phyloP scores from a whole-genome alignment of 768 basidiomycete genomes.

The Phlebiopsis gigantea region DNA sequence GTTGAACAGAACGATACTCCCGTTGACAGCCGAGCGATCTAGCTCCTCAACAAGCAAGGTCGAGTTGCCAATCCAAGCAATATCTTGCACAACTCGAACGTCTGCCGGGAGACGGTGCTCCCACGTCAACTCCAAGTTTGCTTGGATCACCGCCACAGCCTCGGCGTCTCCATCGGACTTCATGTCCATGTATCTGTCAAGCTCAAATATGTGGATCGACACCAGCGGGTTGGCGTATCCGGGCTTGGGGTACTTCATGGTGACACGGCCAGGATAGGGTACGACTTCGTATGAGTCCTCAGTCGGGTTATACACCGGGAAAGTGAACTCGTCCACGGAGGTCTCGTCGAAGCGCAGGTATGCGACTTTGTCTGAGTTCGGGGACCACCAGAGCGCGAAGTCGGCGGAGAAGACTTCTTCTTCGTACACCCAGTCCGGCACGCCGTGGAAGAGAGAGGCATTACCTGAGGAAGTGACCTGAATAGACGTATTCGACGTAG shows the following conservation, averaged over 20 bases:
- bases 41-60: conserved; percentile 82
- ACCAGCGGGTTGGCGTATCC: conserved; percentile 88
- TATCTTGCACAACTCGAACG: conserved; percentile 73
- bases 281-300: conserved; percentile 61
- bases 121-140: conserved; percentile 65
- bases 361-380: conserved; percentile 67
- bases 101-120: conserved; percentile 44
- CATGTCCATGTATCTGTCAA: conserved; percentile 41
- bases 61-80: conserved; percentile 80
- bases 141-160: conserved; percentile 30
- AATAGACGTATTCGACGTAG: conserved; percentile 47
- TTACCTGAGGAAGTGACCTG: conserved; percentile 81
- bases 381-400: conserved; percentile 89
- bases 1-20: conserved; percentile 77
- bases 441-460: conserved; percentile 84
- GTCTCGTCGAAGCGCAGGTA: conserved; percentile 90
- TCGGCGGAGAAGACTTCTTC: conserved; percentile 79
- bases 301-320: conserved; percentile 90
- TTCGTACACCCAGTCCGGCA: conserved; percentile 97
- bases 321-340: conserved; percentile 76
- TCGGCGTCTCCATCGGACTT: conserved; percentile 24
- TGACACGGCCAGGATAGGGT: conserved; percentile 64
- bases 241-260: conserved; percentile 84
- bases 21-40: conserved; percentile 75
- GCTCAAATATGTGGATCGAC: conserved; percentile 75